These are phyloP conservation scores for Coemansia sp. DNA, from an alignment of 192 early-diverging fungal species.

Conservation along the genomic window DNA sequence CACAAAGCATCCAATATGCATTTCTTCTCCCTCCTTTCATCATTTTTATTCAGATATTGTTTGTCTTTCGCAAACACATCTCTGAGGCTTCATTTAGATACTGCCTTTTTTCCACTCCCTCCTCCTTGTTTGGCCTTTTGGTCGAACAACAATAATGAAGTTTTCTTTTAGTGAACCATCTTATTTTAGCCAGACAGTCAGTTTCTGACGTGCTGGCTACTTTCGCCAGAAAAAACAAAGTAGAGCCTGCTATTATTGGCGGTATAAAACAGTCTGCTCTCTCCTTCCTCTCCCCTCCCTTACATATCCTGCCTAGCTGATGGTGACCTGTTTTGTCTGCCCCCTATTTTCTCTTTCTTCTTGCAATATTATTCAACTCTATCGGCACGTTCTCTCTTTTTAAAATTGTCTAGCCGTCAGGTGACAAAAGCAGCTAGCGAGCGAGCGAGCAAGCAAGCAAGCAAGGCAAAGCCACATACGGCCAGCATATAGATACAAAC, in stretches of 20 bases:
- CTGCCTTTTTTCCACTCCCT: constrained; percentile 4
- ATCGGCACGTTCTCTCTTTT: constrained; percentile 1
- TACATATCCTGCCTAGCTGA: not conserved
- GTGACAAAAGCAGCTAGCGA: not conserved
- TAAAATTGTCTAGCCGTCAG: not conserved
- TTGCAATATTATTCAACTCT: not conserved
- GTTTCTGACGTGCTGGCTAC: not conserved
- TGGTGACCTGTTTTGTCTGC: constrained; percentile 2
- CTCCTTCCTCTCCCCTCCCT: not conserved
- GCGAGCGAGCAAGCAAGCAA: not conserved
- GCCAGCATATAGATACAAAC: not conserved
- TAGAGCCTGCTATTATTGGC: not conserved
- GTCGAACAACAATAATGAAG: not conserved
- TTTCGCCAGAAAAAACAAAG: not conserved
- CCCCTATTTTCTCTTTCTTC: not conserved
- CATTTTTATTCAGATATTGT: constrained; percentile 7
- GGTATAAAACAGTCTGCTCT: not conserved
- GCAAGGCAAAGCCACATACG: not conserved
- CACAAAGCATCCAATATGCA: not conserved
- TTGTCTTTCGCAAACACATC: constrained; percentile 6
- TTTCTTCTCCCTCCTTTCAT: constrained; percentile 4
- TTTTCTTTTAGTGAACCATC: not conserved
- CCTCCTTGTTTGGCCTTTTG: constrained; percentile 11
- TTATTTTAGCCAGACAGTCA: not conserved
- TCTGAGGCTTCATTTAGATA: constrained; percentile 12